Conservation (phyloP, 1,284 basidiomycete genomes). For the Cryptococcus sp. region DNA sequence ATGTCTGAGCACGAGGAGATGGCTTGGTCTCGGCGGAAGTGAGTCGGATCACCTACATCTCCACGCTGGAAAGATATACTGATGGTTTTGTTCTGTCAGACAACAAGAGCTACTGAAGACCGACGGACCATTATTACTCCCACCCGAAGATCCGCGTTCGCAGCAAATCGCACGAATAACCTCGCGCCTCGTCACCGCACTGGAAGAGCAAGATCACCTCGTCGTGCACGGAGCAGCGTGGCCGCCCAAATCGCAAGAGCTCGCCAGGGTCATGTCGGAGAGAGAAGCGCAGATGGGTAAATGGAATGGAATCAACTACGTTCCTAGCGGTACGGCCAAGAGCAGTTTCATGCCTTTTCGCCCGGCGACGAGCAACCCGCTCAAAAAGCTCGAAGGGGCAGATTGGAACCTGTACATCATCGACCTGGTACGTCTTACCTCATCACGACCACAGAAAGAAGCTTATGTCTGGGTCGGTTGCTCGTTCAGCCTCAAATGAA, state of each 20-base stretch:
- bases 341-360: conserved; percentile 51
- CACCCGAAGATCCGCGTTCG: conserved; percentile 50
- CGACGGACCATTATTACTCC: conserved; percentile 54
- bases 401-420: conserved; percentile 59
- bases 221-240: conserved; percentile 53
- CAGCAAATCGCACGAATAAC: conserved; percentile 50
- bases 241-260: conserved; percentile 45
- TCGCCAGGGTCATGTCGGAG: conserved; percentile 36
- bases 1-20: conserved; percentile 59
- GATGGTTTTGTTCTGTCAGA: conserved; percentile 28
- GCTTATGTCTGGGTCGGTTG: background rate
- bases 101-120: conserved; percentile 53
- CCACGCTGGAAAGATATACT: background rate
- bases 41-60: conserved; percentile 20
- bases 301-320: conserved; percentile 20
- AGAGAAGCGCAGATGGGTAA: conserved; percentile 26
- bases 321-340: conserved; percentile 51
- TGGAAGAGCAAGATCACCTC: conserved; percentile 53
- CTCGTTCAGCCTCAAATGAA: conserved; percentile 56
- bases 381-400: conserved; percentile 52
- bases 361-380: conserved; percentile 53
- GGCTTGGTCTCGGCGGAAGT: conserved; percentile 57
- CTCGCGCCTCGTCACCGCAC: conserved; percentile 47
- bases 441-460: background rate
- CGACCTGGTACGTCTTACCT: conserved; percentile 49